Conservation (phyloP, 768 basidiomycete species). For the Lentinula detonsa region DNA sequence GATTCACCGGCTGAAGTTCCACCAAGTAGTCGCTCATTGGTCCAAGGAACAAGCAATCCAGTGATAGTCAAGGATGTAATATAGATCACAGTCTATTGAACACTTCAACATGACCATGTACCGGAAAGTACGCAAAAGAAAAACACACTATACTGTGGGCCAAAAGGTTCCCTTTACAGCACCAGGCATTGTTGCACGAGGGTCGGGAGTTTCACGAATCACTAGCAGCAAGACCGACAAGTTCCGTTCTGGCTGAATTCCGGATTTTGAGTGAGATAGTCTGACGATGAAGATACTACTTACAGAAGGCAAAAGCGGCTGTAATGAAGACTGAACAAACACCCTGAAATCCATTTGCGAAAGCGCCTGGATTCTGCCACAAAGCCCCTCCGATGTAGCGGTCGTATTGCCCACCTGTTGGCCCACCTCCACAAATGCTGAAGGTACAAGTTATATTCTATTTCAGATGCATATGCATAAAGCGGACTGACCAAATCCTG, state of each 20-base stretch:
- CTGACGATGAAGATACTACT: background rate
- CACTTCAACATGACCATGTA: background rate
- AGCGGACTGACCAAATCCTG: slow-evolving; percentile 24
- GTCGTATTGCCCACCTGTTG: slow-evolving; percentile 25
- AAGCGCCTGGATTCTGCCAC: slow-evolving; percentile 34
- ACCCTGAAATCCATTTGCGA: slow-evolving; percentile 37
- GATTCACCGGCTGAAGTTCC: slow-evolving; percentile 26
- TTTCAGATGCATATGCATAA: background rate
- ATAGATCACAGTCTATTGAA: slow-evolving; percentile 34
- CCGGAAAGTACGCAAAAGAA: background rate
- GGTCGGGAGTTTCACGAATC: slow-evolving; percentile 33
- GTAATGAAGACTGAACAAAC: slow-evolving; percentile 16
- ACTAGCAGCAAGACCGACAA: slow-evolving; percentile 39
- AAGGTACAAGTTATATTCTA: background rate
- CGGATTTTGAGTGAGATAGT: background rate
- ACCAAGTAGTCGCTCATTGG: slow-evolving; percentile 29
- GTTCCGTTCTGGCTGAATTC: slow-evolving; percentile 34
- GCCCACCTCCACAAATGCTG: slow-evolving; percentile 33
- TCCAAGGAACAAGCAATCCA: slow-evolving; percentile 30
- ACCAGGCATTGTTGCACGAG: slow-evolving; percentile 14
- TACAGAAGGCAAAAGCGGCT: slow-evolving; percentile 15
- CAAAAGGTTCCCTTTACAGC: slow-evolving; percentile 45
- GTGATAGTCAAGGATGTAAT: slow-evolving; percentile 37
- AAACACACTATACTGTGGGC: slow-evolving; percentile 25
- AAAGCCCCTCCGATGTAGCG: slow-evolving; percentile 30